Conservation (phyloP, 2,329 filamentous ascomycete species). For the Seiridium unicorne region DNA sequence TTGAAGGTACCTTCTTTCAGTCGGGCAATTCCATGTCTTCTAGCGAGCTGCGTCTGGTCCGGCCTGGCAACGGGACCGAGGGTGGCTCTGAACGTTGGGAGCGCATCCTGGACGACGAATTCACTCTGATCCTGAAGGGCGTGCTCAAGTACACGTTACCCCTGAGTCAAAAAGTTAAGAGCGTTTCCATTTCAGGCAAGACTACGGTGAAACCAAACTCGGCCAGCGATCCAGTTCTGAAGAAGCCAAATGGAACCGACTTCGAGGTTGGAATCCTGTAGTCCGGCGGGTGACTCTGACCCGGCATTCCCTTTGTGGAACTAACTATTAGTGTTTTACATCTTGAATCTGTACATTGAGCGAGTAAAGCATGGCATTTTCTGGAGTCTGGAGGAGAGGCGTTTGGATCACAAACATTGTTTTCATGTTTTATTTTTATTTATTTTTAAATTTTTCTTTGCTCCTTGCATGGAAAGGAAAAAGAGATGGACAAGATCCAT, state of each 20-base stretch:
- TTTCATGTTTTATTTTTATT: neutral
- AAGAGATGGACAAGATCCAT: neutral
- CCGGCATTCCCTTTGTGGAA: conserved; percentile 7
- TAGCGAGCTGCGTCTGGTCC: conserved; percentile 77
- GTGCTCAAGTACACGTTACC: conserved; percentile 79
- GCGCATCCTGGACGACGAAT: conserved; percentile 83
- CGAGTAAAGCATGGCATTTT: conserved; percentile 33
- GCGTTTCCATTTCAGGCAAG: conserved; percentile 58
- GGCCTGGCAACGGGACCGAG: conserved; percentile 86
- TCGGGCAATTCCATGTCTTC: conserved; percentile 69
- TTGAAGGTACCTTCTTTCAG: conserved; percentile 87
- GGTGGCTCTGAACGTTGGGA: conserved; percentile 88
- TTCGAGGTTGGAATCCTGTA: conserved; percentile 19
- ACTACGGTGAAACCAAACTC: conserved; percentile 62
- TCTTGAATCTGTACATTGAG: conserved; percentile 34
- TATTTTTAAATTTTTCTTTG: neutral
- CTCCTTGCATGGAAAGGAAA: neutral
- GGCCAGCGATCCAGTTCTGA: conserved; percentile 48
- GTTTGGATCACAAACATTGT: neutral
- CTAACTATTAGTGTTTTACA: conserved; percentile 18
- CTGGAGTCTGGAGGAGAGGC: conserved; percentile 23
- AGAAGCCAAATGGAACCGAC: conserved; percentile 35
- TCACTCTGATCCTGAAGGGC: conserved; percentile 89
- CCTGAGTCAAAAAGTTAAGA: conserved; percentile 58
- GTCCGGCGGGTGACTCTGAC: conserved; percentile 8